Base-by-base conservation (phyloP, 2,329 filamentous ascomycete species). In the Amylocarpus encephaloides region DNA sequence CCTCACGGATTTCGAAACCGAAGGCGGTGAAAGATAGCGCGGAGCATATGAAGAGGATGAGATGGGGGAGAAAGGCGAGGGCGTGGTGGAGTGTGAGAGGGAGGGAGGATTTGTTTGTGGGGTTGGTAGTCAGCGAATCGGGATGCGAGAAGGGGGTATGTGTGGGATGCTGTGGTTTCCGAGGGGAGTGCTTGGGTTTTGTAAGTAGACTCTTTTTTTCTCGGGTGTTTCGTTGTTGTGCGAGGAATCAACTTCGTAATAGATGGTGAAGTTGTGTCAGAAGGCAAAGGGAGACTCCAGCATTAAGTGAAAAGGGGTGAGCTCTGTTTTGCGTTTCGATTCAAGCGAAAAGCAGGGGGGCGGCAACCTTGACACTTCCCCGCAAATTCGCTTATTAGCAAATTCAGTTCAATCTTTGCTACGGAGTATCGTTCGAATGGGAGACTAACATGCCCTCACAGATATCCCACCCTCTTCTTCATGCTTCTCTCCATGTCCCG, bases 401-500 rank as follows among this genome's bases (percentile, higher is more conserved):
- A 4, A 26, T 26, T n/a, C n/a, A 26, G 22, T 4, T 26, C 22
- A 26, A 26, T 7, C 22, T 26, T 7, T 4, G 22, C n/a, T n/a
- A n/a, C n/a, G n/a, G n/a, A n/a, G 7, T 5, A 4, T 30, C 5
- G 12, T 30, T 15, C 2, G 6, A 12, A 5, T 40, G 18, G 7
- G 22, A 11, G 6, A 16, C 16, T 39, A 39, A 46, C 39, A 19
- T 15, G 22, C 22, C n/a, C 35, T 41, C 4, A 40, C 33, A 53
- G 48, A 40, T 54, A 53, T 41, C 76, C 77, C 15, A 79, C 76
- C 1, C 71, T 81, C 49, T 80, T 80, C 65, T 79, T 81, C 56
- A 67, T 80, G 50, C 68, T 80, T 6, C 64, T 80, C 5, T 78
- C 75, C 58, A 81, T 80, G 77, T 78, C 74, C 12, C 67, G 78